These are phyloP conservation scores for Teunomyces stri DNA, from an alignment of 805 yeast genomes.

Conservation along the genomic window DNA sequence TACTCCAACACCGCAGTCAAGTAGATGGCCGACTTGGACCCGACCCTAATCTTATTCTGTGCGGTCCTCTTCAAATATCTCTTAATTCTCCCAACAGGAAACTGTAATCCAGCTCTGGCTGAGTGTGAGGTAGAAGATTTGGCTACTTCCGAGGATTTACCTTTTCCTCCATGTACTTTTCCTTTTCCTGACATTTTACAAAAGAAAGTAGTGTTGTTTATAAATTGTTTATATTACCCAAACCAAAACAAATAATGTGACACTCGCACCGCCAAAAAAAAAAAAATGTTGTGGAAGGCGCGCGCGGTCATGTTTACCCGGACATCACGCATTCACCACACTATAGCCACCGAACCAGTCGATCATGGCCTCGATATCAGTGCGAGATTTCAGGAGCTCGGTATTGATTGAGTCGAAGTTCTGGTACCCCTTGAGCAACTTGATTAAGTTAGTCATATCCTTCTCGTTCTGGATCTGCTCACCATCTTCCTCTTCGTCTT, in stretches of 20 bases:
- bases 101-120: constrained; percentile 91
- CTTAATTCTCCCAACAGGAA: constrained; percentile 99
- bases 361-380: constrained; percentile 51
- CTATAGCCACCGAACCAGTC: constrained; percentile 36
- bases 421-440: constrained; percentile 49
- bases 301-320: constrained; percentile 2
- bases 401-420: constrained; percentile 71
- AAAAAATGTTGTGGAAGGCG: background rate
- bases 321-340: constrained; percentile 29
- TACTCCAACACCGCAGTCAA: constrained; percentile 31
- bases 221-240: constrained; percentile 4
- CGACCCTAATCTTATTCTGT: constrained; percentile 78
- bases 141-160: constrained; percentile 75
- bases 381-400: constrained; percentile 54
- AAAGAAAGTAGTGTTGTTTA: constrained; percentile 2
- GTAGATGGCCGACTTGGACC: constrained; percentile 74
- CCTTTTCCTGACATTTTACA: constrained; percentile 73
- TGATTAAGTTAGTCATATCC: constrained; percentile 38
- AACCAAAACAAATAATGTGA: constrained; percentile 4
- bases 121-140: constrained; percentile 82
- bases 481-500: constrained; percentile 14
- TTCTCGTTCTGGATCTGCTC: constrained; percentile 14
- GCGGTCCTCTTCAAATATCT: constrained; percentile 91
- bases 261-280: background rate
- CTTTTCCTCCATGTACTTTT: constrained; percentile 95